Base-by-base conservation (phyloP, 78 protist species). In the Cavenderia fasciculata region DNA sequence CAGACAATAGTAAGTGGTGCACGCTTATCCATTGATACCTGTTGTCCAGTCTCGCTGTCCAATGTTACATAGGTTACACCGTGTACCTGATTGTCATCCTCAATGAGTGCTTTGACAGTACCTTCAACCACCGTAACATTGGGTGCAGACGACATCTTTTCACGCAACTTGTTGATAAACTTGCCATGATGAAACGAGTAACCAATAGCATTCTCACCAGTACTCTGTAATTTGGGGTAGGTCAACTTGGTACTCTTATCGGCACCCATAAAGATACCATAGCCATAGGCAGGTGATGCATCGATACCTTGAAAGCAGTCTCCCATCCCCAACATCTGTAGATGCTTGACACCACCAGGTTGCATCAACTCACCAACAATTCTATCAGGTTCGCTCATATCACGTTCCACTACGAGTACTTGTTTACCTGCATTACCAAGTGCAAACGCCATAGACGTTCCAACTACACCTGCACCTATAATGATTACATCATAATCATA, bases 321-420 rank as follows among this genome's bases (percentile, higher is more conserved):
- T 12, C 63, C 94, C 69, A 94, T 66, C 19, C 95, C 96, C 25
- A 94, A 84, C 52, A 56, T 86, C 7, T 29, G 71, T 14, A 95
- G 89, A 36, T 43, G 47, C 34, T 14, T 33, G 14, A 94, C 74
- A 51, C 97, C 97, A 25, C 97, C 97, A 5, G 97, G 97, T 93
- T 96, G 97, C 84, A 96, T 87, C 31, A 96, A 86, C 71, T 96
- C 97, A 34, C 97, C 97, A 10, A 93, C 95, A 52, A 96, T 92
- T 31, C 96, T 72, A 34, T 96, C 95, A 4, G 97, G 97, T 59
- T 92, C 93, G 10, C 65, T 7, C 29, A 90, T 14, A 36, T 76
- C 93, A 34, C 96, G 74, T 69, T 96, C 97, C 4, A 96, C 16
- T 36, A 86, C 54, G 14, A 73, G 31, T 14, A 95, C 96, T 27